Evolutionary conservation across 1,284 basidiomycete species (phyloP), one percentile per base, ranked within the genome.

Genomic region (Kwoniella shivajii): DNA sequence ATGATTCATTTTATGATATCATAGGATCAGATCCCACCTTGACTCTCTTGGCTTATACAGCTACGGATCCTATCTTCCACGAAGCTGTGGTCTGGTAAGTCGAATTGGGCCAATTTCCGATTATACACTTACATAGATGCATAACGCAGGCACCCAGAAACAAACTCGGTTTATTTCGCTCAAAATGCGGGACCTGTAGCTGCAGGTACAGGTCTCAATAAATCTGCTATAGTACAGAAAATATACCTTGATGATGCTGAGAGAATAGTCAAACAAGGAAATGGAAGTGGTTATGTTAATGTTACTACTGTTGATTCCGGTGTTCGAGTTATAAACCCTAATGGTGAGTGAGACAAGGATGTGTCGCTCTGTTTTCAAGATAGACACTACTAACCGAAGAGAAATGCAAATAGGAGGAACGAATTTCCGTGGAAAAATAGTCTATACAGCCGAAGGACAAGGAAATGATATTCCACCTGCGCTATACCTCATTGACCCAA

Each of bases 371-470:
- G 37, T 18, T 10, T 11, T 43, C 22, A 6, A 24, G 9, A 43
- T 43, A 10, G 24, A n/a, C n/a, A n/a, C n/a, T n/a, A n/a, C n/a
- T n/a, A n/a, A n/a, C n/a, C n/a, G n/a, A n/a, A n/a, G n/a, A 18
- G 20, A 13, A 6, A 13, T 36, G 6, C 27, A 6, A 41, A 14
- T 85, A 37, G 87, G 87, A 4, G 86, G 85, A 1, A 87, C 83
- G 67, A 81, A 82, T 31, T 78, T 64, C 60, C 63, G 60, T n/a
- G 83, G 82, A 26, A 79, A 84, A 54, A 74, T 90, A 5, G 71
- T 90, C 13, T 83, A 90, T 51, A 78, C 84, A 50, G 88, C 82
- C 26, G 86, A 86, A 30, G 89, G 88, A 11, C 82, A 86, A 45
- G 87, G 85, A 6, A 63, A 63, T 2, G 68, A 80, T 26, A 74